Evolutionary conservation across 768 basidiomycete genomes (phyloP), one percentile per base, ranked within the genome.

Genomic region (Nevesoporus exiguus): DNA sequence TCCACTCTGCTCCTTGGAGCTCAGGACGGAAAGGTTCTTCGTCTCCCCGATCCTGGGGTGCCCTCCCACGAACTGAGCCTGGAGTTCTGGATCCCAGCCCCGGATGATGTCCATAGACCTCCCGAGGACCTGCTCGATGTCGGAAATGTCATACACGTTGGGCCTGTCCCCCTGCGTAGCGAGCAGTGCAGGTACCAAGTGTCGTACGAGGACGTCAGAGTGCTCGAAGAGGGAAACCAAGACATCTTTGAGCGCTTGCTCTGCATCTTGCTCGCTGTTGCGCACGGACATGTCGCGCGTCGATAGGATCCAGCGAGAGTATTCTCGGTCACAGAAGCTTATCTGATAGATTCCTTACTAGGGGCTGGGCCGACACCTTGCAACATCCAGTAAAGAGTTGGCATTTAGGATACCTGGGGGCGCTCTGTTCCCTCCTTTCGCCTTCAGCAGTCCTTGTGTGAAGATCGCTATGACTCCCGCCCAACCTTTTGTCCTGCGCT

Each of bases 11-110:
- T 97, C 94, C 46, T 78, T 83, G 25, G 84, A 83, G 69, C 90
- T 93, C 44, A 93, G 76, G 42, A 69, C 78, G 0, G 88, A 90
- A 13, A 95, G 76, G 39, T 84, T 84, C 63, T 81, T 84, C 55
- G 77, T 81, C 71, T 91, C 91, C 36, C 94, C 94, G 43, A 96
- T 96, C 55, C 92, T 81, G 33, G 94, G 94, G 73, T 96, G 94
- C 3, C 85, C 93, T 6, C 77, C 80, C 56, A 96, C 78, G 65
- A 97, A 93, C 55, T 72, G 69, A 0, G 84, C 83, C 60, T 77
- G 80, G 7, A 75, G 73, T 19, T 67, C 63, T 39, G 68, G 49
- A 47, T 78, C 72, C 88, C 86, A 89, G 34, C 64, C 68, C n/a
- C 62, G 60, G 48, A 91, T 78, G 39, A 76, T 67, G 3, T 49